Evolutionary conservation across 345 rosid genomes (phyloP), one percentile per base, ranked within the genome.

Genomic region (Odontarrhena argentea): DNA sequence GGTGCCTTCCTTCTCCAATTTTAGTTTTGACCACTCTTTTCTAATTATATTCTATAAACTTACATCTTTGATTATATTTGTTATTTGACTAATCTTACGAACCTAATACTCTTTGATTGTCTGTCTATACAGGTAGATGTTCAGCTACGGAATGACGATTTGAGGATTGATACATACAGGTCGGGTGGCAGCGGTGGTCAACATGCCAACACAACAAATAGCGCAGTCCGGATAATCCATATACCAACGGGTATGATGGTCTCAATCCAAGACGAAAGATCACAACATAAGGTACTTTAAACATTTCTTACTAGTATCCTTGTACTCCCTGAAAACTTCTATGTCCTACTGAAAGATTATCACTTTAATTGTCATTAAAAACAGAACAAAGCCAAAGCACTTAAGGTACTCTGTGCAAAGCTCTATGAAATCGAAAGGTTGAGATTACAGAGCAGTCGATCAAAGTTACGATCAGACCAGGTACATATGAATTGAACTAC

Each of bases 111-210:
- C 57, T 35, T 14, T 26, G n/a, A 36, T 60, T 14, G 37, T 64
- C 13, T 40, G 30, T 57, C 22, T 49, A 41, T 73, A 68, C 82
- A 88, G 97, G 90, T 94, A 6, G 97, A 91, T 81, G 91, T 88
- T 65, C 96, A 86, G 68, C 80, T 94, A 77, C 87, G 85, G 73
- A 91, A 87, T 79, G 97, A 91, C 70, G 97, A 94, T 76, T 67
- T 91, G 86, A 88, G 91, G 78, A 83, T 88, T 41, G 99, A 88
- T 68, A 86, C 99, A 7, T 94, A 81, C 60, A 82, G 97, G 72
- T 83, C 99, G 22, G 97, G 99, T 74, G 97, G 97, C 68, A 81
- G 80, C 15, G 97, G 94, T 47, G 92, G 96, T 43, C 97, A 88
- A 78, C 92, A 89, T 66, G 96, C 89, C 66, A 87, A 94, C 79